A percentile compares a stretch with the other conserved stretches of the same genome.
Conservation (phyloP, 495 filamentous ascomycete species). For the Annulohypoxylon moriforme region DNA sequence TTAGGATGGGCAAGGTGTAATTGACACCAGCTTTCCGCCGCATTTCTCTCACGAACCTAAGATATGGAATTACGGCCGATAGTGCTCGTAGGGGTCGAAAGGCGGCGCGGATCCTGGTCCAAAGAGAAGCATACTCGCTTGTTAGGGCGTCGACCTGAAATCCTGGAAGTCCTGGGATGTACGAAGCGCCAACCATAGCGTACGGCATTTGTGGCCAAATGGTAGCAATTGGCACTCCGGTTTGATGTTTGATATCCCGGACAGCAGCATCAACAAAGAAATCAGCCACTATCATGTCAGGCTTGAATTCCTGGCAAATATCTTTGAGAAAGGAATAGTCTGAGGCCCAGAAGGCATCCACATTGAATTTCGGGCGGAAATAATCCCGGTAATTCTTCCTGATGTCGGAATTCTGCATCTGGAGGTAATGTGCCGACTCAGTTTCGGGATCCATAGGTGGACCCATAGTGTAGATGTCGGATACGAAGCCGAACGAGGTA, state of each 20-base stretch:
- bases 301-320: constrained; percentile 36
- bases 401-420: constrained; percentile 50
- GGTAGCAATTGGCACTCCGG: constrained; percentile 50
- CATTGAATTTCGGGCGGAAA: constrained; percentile 50
- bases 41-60: constrained; percentile 49
- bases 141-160: constrained; percentile 52
- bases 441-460: constrained; percentile 30
- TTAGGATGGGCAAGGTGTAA: constrained; percentile 31
- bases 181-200: constrained; percentile 49
- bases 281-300: constrained; percentile 53
- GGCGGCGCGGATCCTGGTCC: constrained; percentile 49
- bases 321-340: constrained; percentile 49
- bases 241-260: constrained; percentile 50
- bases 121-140: constrained; percentile 51
- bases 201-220: constrained; percentile 55
- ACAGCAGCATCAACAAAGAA: constrained; percentile 53
- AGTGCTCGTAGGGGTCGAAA: constrained; percentile 40
- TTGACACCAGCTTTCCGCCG: constrained; percentile 45
- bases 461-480: constrained; percentile 34
- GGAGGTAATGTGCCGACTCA: constrained; percentile 45
- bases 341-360: constrained; percentile 55
- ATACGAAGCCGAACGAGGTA: constrained; percentile 44
- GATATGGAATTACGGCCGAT: constrained; percentile 40
- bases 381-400: constrained; percentile 37
- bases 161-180: constrained; percentile 55